phyloP scores from a whole-genome alignment of 108 stramenopile species.

The Discostella stelligeroides region DNA sequence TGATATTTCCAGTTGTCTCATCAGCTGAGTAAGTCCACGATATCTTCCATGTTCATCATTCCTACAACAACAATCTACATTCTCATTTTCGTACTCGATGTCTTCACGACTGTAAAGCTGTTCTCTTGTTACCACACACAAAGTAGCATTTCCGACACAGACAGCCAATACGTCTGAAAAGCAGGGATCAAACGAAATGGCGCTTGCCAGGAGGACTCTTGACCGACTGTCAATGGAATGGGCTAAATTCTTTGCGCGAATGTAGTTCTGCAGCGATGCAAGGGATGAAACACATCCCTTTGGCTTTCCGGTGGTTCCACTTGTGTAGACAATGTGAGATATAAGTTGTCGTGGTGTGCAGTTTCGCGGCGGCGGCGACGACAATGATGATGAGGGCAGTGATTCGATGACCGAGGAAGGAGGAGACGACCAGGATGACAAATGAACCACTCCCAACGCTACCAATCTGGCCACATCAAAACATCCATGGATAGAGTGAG shows the following conservation, averaged over 20 bases:
- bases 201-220: constrained; percentile 73
- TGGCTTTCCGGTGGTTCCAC: constrained; percentile 93
- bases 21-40: constrained; percentile 30
- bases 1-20: constrained; percentile 51
- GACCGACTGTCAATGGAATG: constrained; percentile 55
- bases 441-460: constrained; percentile 11
- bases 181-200: constrained; percentile 85
- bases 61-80: not conserved
- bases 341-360: constrained; percentile 10
- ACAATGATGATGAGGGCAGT: not conserved
- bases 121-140: constrained; percentile 58
- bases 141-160: constrained; percentile 54
- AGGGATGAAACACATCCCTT: constrained; percentile 90
- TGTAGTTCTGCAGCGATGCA: constrained; percentile 61
- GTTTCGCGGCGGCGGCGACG: not conserved
- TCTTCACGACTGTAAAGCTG: constrained; percentile 34
- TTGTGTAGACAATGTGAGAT: constrained; percentile 93
- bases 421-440: not conserved
- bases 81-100: not conserved
- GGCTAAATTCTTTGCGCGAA: constrained; percentile 65
- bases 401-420: not conserved
- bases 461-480: constrained; percentile 42
- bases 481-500: constrained; percentile 18
- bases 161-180: constrained; percentile 81
- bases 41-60: not conserved